Evolutionary conservation across 257 asterid species (phyloP), one percentile per base, ranked within the genome.

Genomic region (Datura wrightii): DNA sequence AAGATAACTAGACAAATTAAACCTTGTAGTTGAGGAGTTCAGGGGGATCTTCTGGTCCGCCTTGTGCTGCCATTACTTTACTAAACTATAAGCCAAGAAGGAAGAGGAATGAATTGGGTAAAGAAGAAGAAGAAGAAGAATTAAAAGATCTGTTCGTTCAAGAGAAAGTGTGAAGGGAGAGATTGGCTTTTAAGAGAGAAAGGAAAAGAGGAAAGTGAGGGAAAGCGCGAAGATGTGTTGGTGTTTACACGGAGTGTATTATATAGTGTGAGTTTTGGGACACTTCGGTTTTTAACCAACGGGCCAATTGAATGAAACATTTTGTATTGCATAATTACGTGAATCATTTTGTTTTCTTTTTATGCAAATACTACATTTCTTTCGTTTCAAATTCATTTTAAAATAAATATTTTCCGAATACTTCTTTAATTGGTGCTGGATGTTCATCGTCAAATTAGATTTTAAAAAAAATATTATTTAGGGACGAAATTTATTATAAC

Each of bases 51-150:
- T 83, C 85, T 10, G 81, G 74, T 19, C 85, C 58, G 41, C 69
- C 89, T 65, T 80, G 79, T 11, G 91, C 79, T 37, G 94, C 95
- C 97, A 93, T 93, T 48, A 44, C 42, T n/a, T 93, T 48, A 44
- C 42, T n/a, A 31, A 41, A 46, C 39, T 53, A 15, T 24, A 37
- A 63, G 85, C 5, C 16, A 39, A 19, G 19, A 54, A 72, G 5
- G 54, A 41, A 34, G 59, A 72, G 5, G 54, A 41, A 18, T 55
- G 65, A 36, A 54, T 16, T 14, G 18, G 36, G 52, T 19, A 34
- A 44, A 39, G 50, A 59, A 58, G 65, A 46, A 18, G 31, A 24
- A 24, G 36, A 52, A n/a, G 80, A 81, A 34, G 79, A 58, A 84
- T 18, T 16, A 36, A 55, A 59, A 48, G 13, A 19, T 0, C 13